Conservation (phyloP, 2,329 filamentous ascomycete species). For the Drechslerella dactyloides region DNA sequence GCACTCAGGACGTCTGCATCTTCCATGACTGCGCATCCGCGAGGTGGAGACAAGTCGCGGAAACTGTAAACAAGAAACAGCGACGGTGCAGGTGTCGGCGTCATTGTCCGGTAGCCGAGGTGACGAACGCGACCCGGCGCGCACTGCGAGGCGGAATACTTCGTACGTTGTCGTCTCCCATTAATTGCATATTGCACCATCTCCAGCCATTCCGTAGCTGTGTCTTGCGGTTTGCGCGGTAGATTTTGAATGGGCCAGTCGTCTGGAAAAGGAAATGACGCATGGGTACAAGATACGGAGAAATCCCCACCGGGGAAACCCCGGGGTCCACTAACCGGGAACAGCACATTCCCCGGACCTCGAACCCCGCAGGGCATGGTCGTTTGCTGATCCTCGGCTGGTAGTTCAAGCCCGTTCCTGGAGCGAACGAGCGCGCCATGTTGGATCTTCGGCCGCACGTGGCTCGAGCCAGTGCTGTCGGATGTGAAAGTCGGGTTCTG, state of each 20-base stretch:
- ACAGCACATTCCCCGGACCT: constrained; percentile 4
- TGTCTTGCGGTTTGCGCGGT: too few relatives aligned
- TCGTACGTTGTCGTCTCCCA: background rate
- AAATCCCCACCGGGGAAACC: constrained; percentile 7
- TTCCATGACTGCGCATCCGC: too few relatives aligned
- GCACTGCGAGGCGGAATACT: background rate
- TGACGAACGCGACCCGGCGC: background rate
- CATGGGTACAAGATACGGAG: background rate
- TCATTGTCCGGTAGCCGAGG: background rate
- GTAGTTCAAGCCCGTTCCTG: background rate
- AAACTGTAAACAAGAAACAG: background rate
- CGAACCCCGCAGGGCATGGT: background rate
- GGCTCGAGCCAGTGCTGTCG: background rate
- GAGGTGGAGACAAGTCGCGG: too few relatives aligned
- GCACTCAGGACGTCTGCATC: too few relatives aligned
- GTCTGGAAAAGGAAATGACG: background rate
- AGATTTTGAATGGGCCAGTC: background rate
- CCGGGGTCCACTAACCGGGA: constrained; percentile 4
- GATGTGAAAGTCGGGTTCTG: background rate
- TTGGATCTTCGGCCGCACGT: constrained; percentile 2
- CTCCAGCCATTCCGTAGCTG: too few relatives aligned
- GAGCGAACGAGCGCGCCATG: background rate
- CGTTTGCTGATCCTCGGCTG: background rate
- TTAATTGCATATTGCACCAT: background rate
- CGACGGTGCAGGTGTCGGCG: too few relatives aligned